Conservation (phyloP, 345 rosid species). For the Eutrema japonicum region DNA sequence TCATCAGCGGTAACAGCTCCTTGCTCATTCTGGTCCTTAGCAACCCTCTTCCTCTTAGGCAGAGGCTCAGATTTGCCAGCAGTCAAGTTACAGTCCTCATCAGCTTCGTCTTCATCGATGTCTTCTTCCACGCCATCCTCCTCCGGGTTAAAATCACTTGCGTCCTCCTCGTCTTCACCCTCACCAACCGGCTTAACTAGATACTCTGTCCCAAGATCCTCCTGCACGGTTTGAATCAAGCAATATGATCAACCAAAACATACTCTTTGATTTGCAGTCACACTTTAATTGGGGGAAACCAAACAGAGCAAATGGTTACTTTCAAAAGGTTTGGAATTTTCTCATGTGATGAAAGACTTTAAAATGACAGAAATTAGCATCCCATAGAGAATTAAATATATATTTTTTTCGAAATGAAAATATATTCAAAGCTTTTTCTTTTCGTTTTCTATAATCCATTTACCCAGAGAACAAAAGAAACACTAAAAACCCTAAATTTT, state of each 20-base stretch:
- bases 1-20: constrained; percentile 60
- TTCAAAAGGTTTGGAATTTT: neutral
- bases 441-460: neutral
- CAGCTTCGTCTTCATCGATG: constrained; percentile 27
- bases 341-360: neutral
- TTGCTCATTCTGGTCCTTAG: constrained; percentile 28
- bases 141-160: constrained; percentile 80
- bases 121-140: constrained; percentile 70
- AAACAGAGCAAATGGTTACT: neutral
- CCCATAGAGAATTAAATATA: neutral
- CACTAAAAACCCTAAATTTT: neutral
- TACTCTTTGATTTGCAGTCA: neutral
- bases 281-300: neutral
- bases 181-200: constrained; percentile 74
- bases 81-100: constrained; percentile 27
- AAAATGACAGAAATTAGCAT: neutral
- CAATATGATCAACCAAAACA: neutral
- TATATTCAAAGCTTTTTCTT: neutral
- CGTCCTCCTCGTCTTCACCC: constrained; percentile 85
- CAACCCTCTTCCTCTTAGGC: constrained; percentile 37
- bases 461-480: neutral
- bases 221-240: constrained; percentile 47
- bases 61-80: constrained; percentile 39
- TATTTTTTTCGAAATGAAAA: neutral
- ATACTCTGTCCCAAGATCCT: constrained; percentile 83